Base-by-base conservation (phyloP, 1,284 basidiomycete species). In the Trichosporon faecale region DNA sequence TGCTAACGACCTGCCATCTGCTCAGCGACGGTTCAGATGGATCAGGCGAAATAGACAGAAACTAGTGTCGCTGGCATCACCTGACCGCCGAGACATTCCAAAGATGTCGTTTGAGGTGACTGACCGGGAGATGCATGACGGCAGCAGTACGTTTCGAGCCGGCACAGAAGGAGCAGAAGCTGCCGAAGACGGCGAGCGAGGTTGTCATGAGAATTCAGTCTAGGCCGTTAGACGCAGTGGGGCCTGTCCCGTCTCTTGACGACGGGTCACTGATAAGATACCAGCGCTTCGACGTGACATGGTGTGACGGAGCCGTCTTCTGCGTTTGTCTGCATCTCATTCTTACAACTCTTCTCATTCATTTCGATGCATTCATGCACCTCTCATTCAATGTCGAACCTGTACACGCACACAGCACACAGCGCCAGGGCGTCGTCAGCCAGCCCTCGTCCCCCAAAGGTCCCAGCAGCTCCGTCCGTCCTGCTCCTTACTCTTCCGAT, bases 161-260 rank as follows among this genome's bases (percentile, higher is more conserved):
- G 18, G 27, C 57, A 33, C 57, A 61, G 57, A 31, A 31, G 18
- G 18, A n/a, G 27, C 23, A 21, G 57, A 61, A 61, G 21, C 49
- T 61, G 57, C 57, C 31, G 27, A 52, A 25, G 21, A 52, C 49
- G 21, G 49, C n/a, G 18, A 6, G 29, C 5, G 57, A 18, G 57
- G 57, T 61, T 31, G 57, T 61, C 57, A 61, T 61, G 57, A 61
- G 29, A 31, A 61, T 61, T 61, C 57, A 61, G 7, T n/a, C 29
- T 27, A 31, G 57, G 18, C 27, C 16, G 16, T 61, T 61, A 61
- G n/a, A 18, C 57, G 27, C 27, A 23, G 57, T 31, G 18, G 57
- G 57, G 27, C 57, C 57, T 61, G 57, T 61, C 57, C 57, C 57
- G 57, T 61, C 16, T 33, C 57, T 61, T 61, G 29, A 61, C 57